These are phyloP conservation scores for Penicillium griseofulvum DNA, from an alignment of 2,329 filamentous ascomycete genomes.

Conservation along the genomic window DNA sequence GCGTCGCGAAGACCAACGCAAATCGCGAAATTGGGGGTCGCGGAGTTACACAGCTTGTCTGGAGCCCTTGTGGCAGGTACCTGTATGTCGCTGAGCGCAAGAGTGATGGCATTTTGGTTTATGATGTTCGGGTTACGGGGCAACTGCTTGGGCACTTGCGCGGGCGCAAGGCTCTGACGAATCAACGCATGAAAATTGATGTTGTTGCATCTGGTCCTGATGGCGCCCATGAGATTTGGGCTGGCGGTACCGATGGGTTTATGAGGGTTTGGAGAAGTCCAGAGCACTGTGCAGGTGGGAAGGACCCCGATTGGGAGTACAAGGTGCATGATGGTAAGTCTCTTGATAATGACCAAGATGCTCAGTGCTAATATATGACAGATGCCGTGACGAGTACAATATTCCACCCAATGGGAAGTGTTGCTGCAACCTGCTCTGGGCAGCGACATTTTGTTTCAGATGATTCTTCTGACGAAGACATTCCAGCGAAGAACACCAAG, in stretches of 20 bases:
- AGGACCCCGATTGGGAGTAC: constrained; percentile 44
- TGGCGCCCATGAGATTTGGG: constrained; percentile 56
- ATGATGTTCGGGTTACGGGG: constrained; percentile 57
- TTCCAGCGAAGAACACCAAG: background rate
- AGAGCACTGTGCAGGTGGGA: constrained; percentile 39
- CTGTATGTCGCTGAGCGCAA: constrained; percentile 58
- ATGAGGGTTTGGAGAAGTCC: constrained; percentile 53
- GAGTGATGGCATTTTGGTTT: constrained; percentile 56
- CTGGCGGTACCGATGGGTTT: constrained; percentile 57
- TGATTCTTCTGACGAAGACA: constrained; percentile 11
- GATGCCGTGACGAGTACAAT: constrained; percentile 48
- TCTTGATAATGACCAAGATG: background rate
- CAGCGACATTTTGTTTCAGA: constrained; percentile 33
- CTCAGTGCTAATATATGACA: constrained; percentile 22
- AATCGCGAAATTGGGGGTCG: constrained; percentile 45
- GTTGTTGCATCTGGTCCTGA: constrained; percentile 38
- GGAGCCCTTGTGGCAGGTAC: constrained; percentile 59
- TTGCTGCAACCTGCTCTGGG: constrained; percentile 53
- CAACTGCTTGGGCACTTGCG: constrained; percentile 52
- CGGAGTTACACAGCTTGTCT: constrained; percentile 56
- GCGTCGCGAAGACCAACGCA: constrained; percentile 41
- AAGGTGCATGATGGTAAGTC: constrained; percentile 47
- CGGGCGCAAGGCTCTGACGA: constrained; percentile 48
- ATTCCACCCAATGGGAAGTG: constrained; percentile 48
- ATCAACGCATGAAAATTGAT: constrained; percentile 58